These are phyloP conservation scores for Actinomortierella wolfii DNA, from an alignment of 371 early-diverging fungal genomes.

Conservation along the genomic window DNA sequence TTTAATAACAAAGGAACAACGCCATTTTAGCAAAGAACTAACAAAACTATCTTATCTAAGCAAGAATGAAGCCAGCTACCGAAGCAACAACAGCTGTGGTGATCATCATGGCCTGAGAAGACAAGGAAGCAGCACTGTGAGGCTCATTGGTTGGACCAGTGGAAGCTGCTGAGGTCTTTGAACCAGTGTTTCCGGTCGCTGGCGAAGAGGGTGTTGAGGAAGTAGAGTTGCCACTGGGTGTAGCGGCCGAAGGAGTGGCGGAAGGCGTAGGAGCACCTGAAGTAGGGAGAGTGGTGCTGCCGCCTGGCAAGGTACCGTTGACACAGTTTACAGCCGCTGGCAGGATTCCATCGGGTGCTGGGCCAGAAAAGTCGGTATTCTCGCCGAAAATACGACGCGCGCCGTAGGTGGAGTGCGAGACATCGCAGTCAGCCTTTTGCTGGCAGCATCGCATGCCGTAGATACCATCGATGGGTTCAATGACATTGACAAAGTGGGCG, in stretches of 20 bases:
- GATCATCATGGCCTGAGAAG: slow-evolving; percentile 1
- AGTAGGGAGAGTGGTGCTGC: slow-evolving; percentile 4
- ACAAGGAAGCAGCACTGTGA: too few relatives aligned
- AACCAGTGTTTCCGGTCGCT: too few relatives aligned
- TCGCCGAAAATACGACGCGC: slow-evolving; percentile 35
- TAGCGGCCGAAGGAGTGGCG: background rate
- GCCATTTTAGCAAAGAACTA: too few relatives aligned
- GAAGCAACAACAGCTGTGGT: slow-evolving; percentile 15
- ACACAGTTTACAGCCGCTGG: slow-evolving; percentile 28
- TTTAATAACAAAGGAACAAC: too few relatives aligned
- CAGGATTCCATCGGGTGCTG: slow-evolving; percentile 32
- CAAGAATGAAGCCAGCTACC: slow-evolving; percentile 11
- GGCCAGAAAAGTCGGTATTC: slow-evolving; percentile 27
- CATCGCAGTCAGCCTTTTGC: slow-evolving; percentile 33
- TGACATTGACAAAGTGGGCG: slow-evolving; percentile 52
- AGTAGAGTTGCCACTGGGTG: background rate
- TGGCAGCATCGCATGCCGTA: slow-evolving; percentile 57
- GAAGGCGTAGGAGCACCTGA: background rate
- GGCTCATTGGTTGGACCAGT: slow-evolving; percentile 6
- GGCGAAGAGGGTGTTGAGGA: too few relatives aligned
- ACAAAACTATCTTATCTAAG: slow-evolving; percentile 4
- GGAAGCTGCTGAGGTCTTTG: slow-evolving; percentile 5
- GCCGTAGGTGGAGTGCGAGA: slow-evolving; percentile 34
- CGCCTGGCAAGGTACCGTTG: slow-evolving; percentile 23
- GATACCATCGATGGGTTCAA: slow-evolving; percentile 52